Base-by-base conservation (phyloP, 768 basidiomycete species). In the Cystobasidium onofrii region DNA sequence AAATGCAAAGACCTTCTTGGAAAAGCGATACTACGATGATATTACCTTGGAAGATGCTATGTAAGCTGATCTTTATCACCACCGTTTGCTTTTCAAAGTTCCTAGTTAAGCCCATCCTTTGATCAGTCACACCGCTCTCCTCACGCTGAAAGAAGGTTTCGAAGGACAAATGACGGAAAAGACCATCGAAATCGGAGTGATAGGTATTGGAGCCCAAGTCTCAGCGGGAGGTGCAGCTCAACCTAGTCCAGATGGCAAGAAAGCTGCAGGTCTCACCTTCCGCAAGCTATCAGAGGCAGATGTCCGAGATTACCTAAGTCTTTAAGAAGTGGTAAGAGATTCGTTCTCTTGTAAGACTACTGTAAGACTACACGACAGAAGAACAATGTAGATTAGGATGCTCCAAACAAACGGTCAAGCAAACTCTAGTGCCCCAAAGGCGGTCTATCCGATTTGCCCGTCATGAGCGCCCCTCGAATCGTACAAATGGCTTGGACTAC, bases 161-260 rank as follows among this genome's bases (percentile, higher is more conserved):
- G 96, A 99, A 82, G 96, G 96, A n/a, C 91, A 97, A 80, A 97
- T 99, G 95, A 97, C 95, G 33, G 96, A 97, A 83, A 94, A 96
- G 84, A 99, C 96, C 57, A 96, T 99, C 80, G 96, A 99, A 83
- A 92, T 99, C 64, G 96, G 96, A 39, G 88, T 99, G 46, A 87
- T 98, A 76, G 95, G 92, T 63, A 90, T 94, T 18, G 91, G 92
- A 9, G 90, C 89, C 15, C 79, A 82, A 25, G 85, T 85, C 60
- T 84, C 85, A 76, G 80, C 85, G 73, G 88, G 88, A 73, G 84
- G 88, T 43, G 88, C 89, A 78, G 87, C 86, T 46, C 88, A 86
- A 54, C 88, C 88, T 15, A 27, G 46, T 18, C 36, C 69, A 36
- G 82, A 84, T 88, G 77, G 87, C 88, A 55, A 86, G 27, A 77